Evolutionary conservation across 306 rosid genomes (phyloP).

Genomic region (Acacia acuminata): DNA sequence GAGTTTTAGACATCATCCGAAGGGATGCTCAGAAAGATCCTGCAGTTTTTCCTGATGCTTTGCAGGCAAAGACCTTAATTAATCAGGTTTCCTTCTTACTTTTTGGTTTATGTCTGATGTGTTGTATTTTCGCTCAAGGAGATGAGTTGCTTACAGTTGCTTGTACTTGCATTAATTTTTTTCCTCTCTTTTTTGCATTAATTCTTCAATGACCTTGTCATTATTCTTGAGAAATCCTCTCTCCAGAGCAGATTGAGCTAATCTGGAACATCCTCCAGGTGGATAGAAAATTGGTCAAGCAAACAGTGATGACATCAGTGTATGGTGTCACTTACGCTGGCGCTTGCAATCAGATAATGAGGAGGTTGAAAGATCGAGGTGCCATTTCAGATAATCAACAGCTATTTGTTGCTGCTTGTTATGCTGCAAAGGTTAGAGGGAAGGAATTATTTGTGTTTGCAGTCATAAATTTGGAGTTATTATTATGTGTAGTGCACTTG

Average conservation of each 20-base stretch:
- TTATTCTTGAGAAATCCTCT: constrained; percentile 14
- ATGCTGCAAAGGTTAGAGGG: constrained; percentile 81
- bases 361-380: constrained; percentile 83
- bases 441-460: constrained; percentile 5
- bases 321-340: constrained; percentile 97
- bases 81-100: constrained; percentile 64
- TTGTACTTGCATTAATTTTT: constrained; percentile 14
- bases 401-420: constrained; percentile 78
- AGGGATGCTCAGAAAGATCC: constrained; percentile 83
- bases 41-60: constrained; percentile 66
- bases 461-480: not conserved
- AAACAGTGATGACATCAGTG: constrained; percentile 99
- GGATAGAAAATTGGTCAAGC: constrained; percentile 97
- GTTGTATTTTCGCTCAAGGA: constrained; percentile 22
- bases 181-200: not conserved
- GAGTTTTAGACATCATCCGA: constrained; percentile 72
- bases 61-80: constrained; percentile 58
- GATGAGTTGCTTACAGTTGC: not conserved
- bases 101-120: constrained; percentile 8
- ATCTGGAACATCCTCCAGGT: constrained; percentile 57
- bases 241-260: constrained; percentile 37
- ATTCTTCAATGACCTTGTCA: not conserved
- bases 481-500: not conserved
- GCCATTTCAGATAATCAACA: constrained; percentile 60
- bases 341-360: constrained; percentile 91